Evolutionary conservation across 139 green algal species (phyloP).

Genomic region (Volvox reticuliferus): DNA sequence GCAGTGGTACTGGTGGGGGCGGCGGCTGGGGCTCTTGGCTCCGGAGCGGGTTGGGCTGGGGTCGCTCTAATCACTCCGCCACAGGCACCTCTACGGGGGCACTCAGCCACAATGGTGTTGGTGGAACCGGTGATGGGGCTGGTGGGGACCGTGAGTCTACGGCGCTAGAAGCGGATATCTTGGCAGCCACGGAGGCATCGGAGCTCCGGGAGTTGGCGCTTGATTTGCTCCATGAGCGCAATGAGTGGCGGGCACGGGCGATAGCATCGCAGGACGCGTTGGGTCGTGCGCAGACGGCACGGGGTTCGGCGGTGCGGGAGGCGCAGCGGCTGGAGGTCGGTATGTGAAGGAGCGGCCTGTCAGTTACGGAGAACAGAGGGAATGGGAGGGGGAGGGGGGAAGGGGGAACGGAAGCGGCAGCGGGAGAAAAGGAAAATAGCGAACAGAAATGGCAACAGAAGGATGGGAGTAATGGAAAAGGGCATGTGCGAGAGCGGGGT

Average conservation of each 20-base stretch:
- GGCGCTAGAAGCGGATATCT: constrained; percentile 20
- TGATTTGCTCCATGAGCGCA: constrained; percentile 40
- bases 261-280: constrained; percentile 32
- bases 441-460: no score
- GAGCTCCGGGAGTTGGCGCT: constrained; percentile 32
- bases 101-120: background rate
- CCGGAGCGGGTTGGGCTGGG: constrained; percentile 7
- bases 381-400: no score
- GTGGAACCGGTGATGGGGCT: background rate
- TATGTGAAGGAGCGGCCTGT: background rate
- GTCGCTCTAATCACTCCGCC: constrained; percentile 30
- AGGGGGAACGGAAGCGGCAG: no score
- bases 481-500: no score
- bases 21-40: constrained; percentile 29
- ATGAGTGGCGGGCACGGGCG: constrained; percentile 24
- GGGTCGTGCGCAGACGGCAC: constrained; percentile 13
- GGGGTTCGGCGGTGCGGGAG: constrained; percentile 35
- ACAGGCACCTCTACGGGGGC: background rate
- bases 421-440: no score
- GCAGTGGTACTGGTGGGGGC: background rate
- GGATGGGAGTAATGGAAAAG: no score
- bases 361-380: no score
- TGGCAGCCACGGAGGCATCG: background rate
- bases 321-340: constrained; percentile 35
- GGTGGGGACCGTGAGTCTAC: background rate